Percentiles rank a stretch among this genome's conserved stretches.
These are phyloP conservation scores for Saturnispora sanitii DNA, from an alignment of 805 yeast species.

Conservation along the genomic window DNA sequence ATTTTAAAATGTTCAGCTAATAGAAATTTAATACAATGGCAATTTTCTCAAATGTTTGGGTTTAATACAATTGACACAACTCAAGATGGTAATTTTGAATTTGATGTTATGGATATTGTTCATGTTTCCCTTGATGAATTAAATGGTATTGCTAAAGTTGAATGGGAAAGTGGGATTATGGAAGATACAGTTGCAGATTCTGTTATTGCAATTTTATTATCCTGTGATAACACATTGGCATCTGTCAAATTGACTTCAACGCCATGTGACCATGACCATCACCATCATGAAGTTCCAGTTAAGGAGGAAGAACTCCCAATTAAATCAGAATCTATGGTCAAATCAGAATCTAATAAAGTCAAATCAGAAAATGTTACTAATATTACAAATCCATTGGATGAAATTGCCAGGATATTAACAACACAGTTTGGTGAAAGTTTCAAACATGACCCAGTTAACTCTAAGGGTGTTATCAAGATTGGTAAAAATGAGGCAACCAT, in stretches of 20 bases:
- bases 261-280: slow-evolving; percentile 35
- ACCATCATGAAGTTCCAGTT: too few species aligned
- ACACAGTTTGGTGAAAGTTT: slow-evolving; percentile 88
- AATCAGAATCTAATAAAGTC: too few species aligned
- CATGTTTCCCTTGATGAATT: slow-evolving; percentile 38
- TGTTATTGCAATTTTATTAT: slow-evolving; percentile 77
- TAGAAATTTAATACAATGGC: slow-evolving; percentile 75
- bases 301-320: too few species aligned
- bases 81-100: slow-evolving; percentile 38
- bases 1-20: slow-evolving; percentile 70
- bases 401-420: slow-evolving; percentile 52
- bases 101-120: slow-evolving; percentile 57
- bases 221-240: slow-evolving; percentile 92
- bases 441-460: slow-evolving; percentile 29
- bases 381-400: slow-evolving; percentile 32
- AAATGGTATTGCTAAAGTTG: slow-evolving; percentile 49
- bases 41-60: slow-evolving; percentile 93
- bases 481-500: slow-evolving; percentile 70
- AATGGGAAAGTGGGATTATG: slow-evolving; percentile 84
- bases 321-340: too few species aligned
- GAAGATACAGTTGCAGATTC: slow-evolving; percentile 94
- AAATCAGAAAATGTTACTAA: not conserved
- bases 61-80: slow-evolving; percentile 54
- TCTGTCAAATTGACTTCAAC: slow-evolving; percentile 80
- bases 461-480: slow-evolving; percentile 52